Conservation (phyloP, 208 protist species). For the Leishmania braziliensis region DNA sequence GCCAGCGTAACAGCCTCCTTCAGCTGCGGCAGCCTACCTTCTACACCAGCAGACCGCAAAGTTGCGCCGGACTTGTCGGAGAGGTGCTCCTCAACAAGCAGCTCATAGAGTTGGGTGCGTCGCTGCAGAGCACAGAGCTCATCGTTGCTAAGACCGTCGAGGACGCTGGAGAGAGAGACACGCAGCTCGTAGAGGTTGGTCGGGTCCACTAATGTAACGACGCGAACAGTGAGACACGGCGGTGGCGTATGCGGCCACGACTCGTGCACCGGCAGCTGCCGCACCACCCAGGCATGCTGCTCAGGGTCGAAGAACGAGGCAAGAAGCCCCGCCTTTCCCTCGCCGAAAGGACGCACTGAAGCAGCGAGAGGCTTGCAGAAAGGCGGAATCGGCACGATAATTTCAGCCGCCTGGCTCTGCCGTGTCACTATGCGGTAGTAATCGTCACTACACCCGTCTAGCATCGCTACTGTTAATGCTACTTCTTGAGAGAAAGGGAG, state of each 20-base stretch:
- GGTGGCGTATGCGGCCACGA: constrained; percentile 21
- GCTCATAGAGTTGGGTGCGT: constrained; percentile 32
- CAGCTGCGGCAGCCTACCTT: constrained; percentile 22
- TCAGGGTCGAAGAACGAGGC: constrained; percentile 63
- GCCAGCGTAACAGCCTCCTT: constrained; percentile 28
- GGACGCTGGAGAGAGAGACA: constrained; percentile 32
- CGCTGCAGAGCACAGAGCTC: constrained; percentile 38
- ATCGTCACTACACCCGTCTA: neutral
- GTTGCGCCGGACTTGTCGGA: constrained; percentile 14
- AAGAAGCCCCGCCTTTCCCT: constrained; percentile 41
- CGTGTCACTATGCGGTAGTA: constrained; percentile 37
- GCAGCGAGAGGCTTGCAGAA: constrained; percentile 47
- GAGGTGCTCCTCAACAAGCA: constrained; percentile 15
- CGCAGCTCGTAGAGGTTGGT: constrained; percentile 47
- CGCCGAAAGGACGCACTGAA: constrained; percentile 26
- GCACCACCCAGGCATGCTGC: constrained; percentile 54
- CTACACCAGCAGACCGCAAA: neutral
- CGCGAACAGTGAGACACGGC: constrained; percentile 33
- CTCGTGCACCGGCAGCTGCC: constrained; percentile 39
- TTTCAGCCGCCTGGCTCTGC: constrained; percentile 24
- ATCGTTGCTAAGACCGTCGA: constrained; percentile 36
- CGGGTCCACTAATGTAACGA: constrained; percentile 51
- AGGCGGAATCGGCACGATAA: constrained; percentile 36
- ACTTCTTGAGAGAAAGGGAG: neutral
- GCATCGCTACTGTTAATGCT: neutral